phyloP scores from a whole-genome alignment of 2,329 filamentous ascomycete genomes.

The Sarocladium kiliense region DNA sequence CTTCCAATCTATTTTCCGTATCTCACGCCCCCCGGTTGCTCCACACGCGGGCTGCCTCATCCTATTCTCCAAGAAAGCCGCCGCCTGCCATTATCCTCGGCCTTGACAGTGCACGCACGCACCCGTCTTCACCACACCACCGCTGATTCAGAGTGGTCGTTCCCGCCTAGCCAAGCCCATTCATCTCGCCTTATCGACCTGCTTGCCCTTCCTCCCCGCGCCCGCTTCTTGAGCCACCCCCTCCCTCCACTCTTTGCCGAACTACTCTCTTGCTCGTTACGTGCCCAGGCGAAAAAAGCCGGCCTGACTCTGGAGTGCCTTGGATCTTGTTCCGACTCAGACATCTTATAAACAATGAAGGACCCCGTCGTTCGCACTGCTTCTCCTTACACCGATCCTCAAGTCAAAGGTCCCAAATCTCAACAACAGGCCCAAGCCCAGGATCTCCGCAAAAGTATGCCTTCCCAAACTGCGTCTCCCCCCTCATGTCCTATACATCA shows the following conservation, averaged over 20 bases:
- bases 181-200: not conserved
- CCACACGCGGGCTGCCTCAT: not conserved
- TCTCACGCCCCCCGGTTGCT: slow-evolving; percentile 3
- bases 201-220: not conserved
- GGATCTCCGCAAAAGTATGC: slow-evolving; percentile 39
- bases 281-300: slow-evolving; percentile 11
- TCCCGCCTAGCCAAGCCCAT: not conserved
- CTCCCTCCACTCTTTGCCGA: slow-evolving; percentile 9
- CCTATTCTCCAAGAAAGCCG: not conserved
- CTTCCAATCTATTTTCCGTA: not conserved
- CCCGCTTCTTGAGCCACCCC: slow-evolving; percentile 2
- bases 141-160: not conserved
- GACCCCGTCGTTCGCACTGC: slow-evolving; percentile 32
- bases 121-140: not conserved
- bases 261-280: slow-evolving; percentile 6
- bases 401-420: slow-evolving; percentile 33
- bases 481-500: not conserved
- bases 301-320: slow-evolving; percentile 8
- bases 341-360: slow-evolving; percentile 32
- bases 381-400: slow-evolving; percentile 32
- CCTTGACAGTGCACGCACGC: not conserved
- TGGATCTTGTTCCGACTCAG: slow-evolving; percentile 13
- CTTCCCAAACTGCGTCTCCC: not conserved
- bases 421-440: slow-evolving; percentile 30
- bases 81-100: slow-evolving; percentile 3